Evolutionary conservation across 805 yeast species (phyloP).

Genomic region (Starmerella potacharoeniae): DNA sequence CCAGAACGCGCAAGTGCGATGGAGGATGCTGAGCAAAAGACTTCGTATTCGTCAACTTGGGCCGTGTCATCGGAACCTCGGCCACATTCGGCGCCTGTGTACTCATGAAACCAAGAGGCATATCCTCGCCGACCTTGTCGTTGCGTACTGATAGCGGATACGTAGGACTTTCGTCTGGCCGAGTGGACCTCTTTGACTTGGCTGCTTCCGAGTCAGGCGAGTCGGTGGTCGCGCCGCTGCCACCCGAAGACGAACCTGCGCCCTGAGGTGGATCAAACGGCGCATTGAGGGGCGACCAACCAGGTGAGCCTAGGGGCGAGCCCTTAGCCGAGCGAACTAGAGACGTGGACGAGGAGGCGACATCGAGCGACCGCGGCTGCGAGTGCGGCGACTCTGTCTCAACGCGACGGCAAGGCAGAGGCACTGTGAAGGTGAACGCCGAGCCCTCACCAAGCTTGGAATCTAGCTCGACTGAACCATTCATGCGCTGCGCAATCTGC

Average conservation of each 20-base stretch:
- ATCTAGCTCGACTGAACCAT: constrained; percentile 65
- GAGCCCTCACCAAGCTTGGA: constrained; percentile 77
- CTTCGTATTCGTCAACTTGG: constrained; percentile 2
- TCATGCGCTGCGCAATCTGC: constrained; percentile 84
- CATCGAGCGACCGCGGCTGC: constrained; percentile 3
- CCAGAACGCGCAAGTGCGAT: constrained; percentile 41
- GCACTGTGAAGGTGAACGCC: constrained; percentile 63
- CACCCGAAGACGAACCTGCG: background rate
- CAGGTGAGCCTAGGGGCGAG: background rate
- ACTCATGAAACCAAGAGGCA: background rate
- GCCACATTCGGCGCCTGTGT: background rate
- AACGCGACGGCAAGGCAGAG: constrained; percentile 20
- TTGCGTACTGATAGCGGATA: background rate
- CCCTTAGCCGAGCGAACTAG: background rate
- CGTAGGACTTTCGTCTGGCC: background rate
- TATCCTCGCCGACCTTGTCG: background rate
- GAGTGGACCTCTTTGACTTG: background rate
- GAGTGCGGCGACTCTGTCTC: constrained; percentile 3
- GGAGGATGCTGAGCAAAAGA: constrained; percentile 5
- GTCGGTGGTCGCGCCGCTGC: background rate
- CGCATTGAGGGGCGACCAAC: background rate
- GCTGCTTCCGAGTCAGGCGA: background rate
- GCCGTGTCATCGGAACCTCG: background rate
- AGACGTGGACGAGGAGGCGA: background rate
- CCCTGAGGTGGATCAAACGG: background rate